A percentile compares a stretch with the other conserved stretches of the same genome.
phyloP scores from a whole-genome alignment of 2,329 filamentous ascomycete species.

The Trichoderma breve region DNA sequence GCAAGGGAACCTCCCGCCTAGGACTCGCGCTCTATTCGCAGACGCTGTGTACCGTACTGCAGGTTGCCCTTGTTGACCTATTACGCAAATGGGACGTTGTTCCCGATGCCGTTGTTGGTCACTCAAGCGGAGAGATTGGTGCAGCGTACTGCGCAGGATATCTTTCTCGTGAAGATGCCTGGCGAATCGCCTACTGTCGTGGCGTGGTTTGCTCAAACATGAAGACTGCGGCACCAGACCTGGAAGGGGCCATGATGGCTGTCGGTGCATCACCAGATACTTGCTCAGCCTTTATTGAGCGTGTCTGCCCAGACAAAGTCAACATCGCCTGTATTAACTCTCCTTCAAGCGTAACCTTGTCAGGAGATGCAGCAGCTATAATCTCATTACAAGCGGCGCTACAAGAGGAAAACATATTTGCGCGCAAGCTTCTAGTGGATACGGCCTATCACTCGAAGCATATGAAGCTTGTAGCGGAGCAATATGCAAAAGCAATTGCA shows the following conservation, averaged over 20 bases:
- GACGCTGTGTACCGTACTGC: neutral
- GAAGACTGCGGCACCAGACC: neutral
- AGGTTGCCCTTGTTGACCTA: neutral
- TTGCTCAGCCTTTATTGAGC: neutral
- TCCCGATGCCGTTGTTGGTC: neutral
- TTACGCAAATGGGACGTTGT: neutral
- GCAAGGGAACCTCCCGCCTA: neutral
- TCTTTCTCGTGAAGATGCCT: neutral
- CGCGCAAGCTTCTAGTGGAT: neutral
- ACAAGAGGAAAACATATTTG: neutral
- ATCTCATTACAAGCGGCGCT: neutral
- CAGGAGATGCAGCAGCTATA: neutral
- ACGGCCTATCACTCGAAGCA: neutral
- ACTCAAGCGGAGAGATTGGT: neutral
- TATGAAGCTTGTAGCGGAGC: neutral
- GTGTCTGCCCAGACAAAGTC: neutral
- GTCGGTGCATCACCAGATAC: neutral
- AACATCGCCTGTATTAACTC: neutral
- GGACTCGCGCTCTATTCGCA: neutral
- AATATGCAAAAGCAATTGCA: neutral
- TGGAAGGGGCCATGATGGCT: neutral
- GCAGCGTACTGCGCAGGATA: neutral
- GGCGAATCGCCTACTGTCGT: neutral
- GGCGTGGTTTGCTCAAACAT: neutral
- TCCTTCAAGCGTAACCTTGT: neutral